phyloP scores from a whole-genome alignment of 1,284 basidiomycete species.

The Exobasidium rhododendri region DNA sequence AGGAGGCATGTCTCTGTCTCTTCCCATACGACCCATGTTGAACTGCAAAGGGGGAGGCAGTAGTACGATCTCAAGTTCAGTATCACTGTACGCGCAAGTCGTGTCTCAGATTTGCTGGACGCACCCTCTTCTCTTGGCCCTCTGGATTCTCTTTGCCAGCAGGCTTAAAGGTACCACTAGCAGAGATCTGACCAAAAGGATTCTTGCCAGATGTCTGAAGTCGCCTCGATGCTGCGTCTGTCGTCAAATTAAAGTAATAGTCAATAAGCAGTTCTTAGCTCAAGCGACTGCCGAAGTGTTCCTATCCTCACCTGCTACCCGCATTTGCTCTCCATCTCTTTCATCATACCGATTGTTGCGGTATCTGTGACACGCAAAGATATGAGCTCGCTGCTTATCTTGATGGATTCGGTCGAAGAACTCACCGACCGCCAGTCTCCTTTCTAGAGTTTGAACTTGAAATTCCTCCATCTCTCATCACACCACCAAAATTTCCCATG shows the following conservation, averaged over 20 bases:
- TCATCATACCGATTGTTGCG: not conserved
- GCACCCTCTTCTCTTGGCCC: not conserved
- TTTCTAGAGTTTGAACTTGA: not conserved
- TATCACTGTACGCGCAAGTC: not conserved
- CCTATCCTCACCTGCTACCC: not conserved
- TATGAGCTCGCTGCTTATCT: not conserved
- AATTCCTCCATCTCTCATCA: not conserved
- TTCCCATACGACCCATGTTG: not conserved
- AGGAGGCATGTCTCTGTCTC: not conserved
- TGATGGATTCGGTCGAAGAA: too few species aligned
- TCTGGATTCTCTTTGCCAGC: constrained; percentile 28
- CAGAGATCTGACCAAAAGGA: constrained; percentile 45
- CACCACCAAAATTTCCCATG: not conserved
- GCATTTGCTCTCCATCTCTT: constrained; percentile 1
- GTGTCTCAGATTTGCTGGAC: not conserved
- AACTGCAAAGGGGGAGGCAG: not conserved
- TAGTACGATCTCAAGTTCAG: not conserved
- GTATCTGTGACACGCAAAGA: not conserved
- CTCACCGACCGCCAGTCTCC: not conserved
- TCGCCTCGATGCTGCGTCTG: constrained; percentile 15
- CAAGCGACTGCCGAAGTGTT: constrained; percentile 1
- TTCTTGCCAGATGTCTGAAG: constrained; percentile 41
- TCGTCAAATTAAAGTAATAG: not conserved
- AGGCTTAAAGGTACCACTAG: constrained; percentile 43
- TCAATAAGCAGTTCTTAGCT: constrained; percentile 4